phyloP scores from a whole-genome alignment of 768 basidiomycete species.

The Rhodotorula paludigena region DNA sequence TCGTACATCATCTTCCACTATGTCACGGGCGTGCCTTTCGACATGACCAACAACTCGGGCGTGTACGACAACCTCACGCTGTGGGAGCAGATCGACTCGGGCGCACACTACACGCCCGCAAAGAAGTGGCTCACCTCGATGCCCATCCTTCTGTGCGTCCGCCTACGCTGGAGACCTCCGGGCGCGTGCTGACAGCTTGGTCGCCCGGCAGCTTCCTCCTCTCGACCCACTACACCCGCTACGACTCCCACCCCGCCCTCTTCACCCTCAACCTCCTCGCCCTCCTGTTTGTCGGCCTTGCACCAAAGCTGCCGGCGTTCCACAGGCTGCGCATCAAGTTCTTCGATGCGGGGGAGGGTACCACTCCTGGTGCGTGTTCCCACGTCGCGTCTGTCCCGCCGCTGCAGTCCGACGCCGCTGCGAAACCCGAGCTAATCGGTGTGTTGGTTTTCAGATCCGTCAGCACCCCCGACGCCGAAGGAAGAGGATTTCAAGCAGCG shows the following conservation, averaged over 20 bases:
- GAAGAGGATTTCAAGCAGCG: not conserved
- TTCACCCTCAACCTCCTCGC: constrained; percentile 86
- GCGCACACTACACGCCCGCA: constrained; percentile 95
- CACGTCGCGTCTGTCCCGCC: not conserved
- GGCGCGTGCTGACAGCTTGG: constrained; percentile 9
- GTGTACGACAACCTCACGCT: constrained; percentile 96
- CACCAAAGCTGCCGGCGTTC: constrained; percentile 78
- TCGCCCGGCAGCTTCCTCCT: constrained; percentile 68
- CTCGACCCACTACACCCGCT: constrained; percentile 96
- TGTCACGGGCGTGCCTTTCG: constrained; percentile 94
- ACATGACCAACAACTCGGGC: constrained; percentile 76
- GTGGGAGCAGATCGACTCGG: constrained; percentile 99
- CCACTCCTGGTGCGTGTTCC: constrained; percentile 23
- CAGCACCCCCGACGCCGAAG: constrained; percentile 24
- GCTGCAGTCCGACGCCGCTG: no score
- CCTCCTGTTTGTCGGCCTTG: constrained; percentile 64
- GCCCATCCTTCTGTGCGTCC: constrained; percentile 74
- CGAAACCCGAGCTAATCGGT: no score
- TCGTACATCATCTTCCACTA: constrained; percentile 98
- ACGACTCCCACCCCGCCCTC: constrained; percentile 70
- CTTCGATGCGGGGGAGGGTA: constrained; percentile 31
- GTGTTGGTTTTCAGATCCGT: constrained; percentile 33
- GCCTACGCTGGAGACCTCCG: not conserved
- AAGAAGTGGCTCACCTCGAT: constrained; percentile 93
- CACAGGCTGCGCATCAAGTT: constrained; percentile 45